phyloP scores from a whole-genome alignment of 1,139 yeast genomes.

The Saccharomyces pastorianus region DNA sequence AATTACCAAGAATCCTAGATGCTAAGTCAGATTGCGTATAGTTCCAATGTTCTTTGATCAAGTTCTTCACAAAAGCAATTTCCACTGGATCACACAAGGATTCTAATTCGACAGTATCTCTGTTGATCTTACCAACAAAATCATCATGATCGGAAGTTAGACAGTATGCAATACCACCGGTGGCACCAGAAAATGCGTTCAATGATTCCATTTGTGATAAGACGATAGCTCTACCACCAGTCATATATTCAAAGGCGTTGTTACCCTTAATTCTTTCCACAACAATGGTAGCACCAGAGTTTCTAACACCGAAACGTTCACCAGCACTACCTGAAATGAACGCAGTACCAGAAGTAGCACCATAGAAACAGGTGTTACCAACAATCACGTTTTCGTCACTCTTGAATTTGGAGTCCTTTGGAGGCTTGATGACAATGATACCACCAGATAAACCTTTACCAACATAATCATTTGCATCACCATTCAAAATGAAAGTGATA shows the following conservation, averaged over 20 bases:
- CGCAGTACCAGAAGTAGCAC: constrained; percentile 93
- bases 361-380: constrained; percentile 96
- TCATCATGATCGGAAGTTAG: constrained; percentile 86
- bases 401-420: constrained; percentile 70
- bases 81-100: constrained; percentile 79
- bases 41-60: constrained; percentile 91
- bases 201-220: constrained; percentile 88
- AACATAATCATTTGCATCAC: constrained; percentile 96
- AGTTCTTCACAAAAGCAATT: constrained; percentile 87
- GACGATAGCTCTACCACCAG: constrained; percentile 95
- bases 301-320: constrained; percentile 96
- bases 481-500: constrained; percentile 88
- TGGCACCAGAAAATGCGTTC: constrained; percentile 95
- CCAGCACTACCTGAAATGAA: constrained; percentile 97
- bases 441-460: constrained; percentile 98
- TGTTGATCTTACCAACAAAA: constrained; percentile 71
- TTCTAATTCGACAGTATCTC: constrained; percentile 73
- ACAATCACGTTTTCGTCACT: constrained; percentile 94
- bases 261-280: constrained; percentile 92
- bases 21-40: constrained; percentile 92
- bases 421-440: constrained; percentile 85
- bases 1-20: constrained; percentile 69
- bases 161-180: constrained; percentile 98
- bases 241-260: constrained; percentile 98
- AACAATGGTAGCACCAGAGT: constrained; percentile 95